Evolutionary conservation across 257 asterid species (phyloP).

Genomic region (Solanum medicagineum): DNA sequence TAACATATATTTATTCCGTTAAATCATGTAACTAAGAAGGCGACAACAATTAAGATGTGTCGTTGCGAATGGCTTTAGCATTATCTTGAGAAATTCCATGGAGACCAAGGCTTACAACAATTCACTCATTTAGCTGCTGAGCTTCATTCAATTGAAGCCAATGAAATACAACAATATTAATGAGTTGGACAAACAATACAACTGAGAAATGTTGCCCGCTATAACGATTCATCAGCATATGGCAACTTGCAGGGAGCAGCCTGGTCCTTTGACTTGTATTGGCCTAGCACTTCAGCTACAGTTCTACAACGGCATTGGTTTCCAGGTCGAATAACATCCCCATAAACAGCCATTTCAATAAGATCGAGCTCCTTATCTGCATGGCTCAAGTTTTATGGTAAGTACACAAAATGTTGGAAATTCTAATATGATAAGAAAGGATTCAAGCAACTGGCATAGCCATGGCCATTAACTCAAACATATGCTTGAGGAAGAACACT

Average conservation of each 20-base stretch:
- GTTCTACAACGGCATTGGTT: slow-evolving; percentile 86
- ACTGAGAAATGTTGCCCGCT: not conserved
- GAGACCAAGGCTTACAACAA: not conserved
- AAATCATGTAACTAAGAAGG: not conserved
- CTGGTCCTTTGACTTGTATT: slow-evolving; percentile 52
- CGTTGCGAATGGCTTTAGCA: not conserved
- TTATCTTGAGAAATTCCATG: not conserved
- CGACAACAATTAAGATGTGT: not conserved
- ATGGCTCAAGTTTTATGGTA: not conserved
- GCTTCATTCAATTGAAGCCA: not conserved
- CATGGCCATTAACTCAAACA: too few species aligned
- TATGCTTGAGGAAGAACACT: too few species aligned
- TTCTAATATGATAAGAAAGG: too few species aligned
- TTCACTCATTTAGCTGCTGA: not conserved
- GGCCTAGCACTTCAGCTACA: slow-evolving; percentile 81
- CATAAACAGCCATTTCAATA: slow-evolving; percentile 85
- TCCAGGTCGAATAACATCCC: slow-evolving; percentile 91
- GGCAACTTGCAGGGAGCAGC: slow-evolving; percentile 67
- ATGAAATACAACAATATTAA: not conserved
- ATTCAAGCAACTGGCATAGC: too few species aligned
- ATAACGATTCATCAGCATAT: slow-evolving; percentile 6
- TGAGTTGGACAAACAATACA: not conserved
- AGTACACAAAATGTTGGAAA: not conserved
- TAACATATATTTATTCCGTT: too few species aligned
- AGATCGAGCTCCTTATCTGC: slow-evolving; percentile 79